These are phyloP conservation scores for Alternaria tenuissima DNA, from an alignment of 2,329 filamentous ascomycete genomes.

Conservation along the genomic window DNA sequence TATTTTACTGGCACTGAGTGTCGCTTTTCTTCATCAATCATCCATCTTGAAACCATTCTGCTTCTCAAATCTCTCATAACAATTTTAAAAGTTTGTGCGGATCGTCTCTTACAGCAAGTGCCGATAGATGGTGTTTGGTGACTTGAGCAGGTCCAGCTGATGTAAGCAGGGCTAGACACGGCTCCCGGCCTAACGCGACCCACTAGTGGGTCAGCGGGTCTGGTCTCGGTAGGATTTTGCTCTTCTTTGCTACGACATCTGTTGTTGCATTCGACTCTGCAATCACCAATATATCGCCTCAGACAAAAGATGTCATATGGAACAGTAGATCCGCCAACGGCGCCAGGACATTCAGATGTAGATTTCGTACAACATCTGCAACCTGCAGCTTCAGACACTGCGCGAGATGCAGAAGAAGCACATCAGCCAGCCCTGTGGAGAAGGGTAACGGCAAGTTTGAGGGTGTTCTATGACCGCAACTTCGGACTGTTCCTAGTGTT, in stretches of 20 bases:
- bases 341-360: constrained; percentile 4
- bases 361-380: constrained; percentile 7
- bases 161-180: constrained; percentile 9
- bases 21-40: not conserved
- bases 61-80: not conserved
- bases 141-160: not conserved
- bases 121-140: not conserved
- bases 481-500: constrained; percentile 37
- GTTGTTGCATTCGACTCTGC: not conserved
- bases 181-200: constrained; percentile 1
- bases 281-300: not conserved
- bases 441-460: constrained; percentile 10
- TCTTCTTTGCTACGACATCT: not conserved
- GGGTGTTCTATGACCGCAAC: constrained; percentile 32
- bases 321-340: constrained; percentile 9
- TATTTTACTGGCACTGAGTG: not conserved
- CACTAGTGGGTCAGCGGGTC: not conserved
- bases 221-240: not conserved
- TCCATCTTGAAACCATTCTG: not conserved
- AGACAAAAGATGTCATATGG: constrained; percentile 24
- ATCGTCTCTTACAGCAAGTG: not conserved
- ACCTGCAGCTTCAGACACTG: not conserved
- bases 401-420: constrained; percentile 13
- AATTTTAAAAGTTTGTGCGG: not conserved
- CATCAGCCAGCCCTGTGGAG: not conserved